Evolutionary conservation across 345 rosid genomes (phyloP).

Genomic region (Salix viminalis): DNA sequence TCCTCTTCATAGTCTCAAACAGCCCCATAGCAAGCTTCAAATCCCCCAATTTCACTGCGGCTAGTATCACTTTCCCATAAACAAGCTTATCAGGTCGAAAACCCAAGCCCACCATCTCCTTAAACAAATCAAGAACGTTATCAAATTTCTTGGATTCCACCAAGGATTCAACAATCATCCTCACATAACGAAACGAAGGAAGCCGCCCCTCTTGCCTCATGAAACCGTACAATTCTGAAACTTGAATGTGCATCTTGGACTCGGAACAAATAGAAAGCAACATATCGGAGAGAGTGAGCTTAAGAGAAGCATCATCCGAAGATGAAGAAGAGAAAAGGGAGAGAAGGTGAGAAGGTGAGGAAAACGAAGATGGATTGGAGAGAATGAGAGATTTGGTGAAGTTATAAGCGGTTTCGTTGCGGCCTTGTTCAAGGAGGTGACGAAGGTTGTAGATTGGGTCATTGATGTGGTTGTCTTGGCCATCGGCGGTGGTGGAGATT

Average conservation of each 20-base stretch:
- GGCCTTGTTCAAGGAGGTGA: conserved; percentile 50
- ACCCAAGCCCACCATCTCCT: conserved; percentile 41
- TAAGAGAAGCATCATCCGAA: conserved; percentile 41
- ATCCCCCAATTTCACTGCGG: conserved; percentile 63
- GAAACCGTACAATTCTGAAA: conserved; percentile 35
- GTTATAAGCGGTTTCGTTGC: conserved; percentile 39
- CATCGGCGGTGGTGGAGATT: not conserved
- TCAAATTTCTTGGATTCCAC: conserved; percentile 35
- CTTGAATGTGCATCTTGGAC: conserved; percentile 46
- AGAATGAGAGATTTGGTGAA: conserved; percentile 41
- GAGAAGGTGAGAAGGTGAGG: conserved; percentile 48
- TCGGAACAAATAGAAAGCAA: conserved; percentile 41
- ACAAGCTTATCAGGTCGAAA: conserved; percentile 52
- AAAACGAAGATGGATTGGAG: conserved; percentile 32
- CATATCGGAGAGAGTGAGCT: conserved; percentile 36
- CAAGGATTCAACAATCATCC: conserved; percentile 40
- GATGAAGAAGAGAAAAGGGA: conserved; percentile 33
- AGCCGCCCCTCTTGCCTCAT: conserved; percentile 45
- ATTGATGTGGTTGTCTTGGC: conserved; percentile 24
- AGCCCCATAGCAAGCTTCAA: conserved; percentile 47
- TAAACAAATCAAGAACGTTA: conserved; percentile 43
- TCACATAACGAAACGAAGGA: conserved; percentile 43
- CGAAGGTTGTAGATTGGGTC: conserved; percentile 43
- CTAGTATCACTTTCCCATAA: conserved; percentile 65
- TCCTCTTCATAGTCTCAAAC: conserved; percentile 50